Evolutionary conservation across 805 yeast genomes (phyloP).

Genomic region (Peterozyma xylosa): DNA sequence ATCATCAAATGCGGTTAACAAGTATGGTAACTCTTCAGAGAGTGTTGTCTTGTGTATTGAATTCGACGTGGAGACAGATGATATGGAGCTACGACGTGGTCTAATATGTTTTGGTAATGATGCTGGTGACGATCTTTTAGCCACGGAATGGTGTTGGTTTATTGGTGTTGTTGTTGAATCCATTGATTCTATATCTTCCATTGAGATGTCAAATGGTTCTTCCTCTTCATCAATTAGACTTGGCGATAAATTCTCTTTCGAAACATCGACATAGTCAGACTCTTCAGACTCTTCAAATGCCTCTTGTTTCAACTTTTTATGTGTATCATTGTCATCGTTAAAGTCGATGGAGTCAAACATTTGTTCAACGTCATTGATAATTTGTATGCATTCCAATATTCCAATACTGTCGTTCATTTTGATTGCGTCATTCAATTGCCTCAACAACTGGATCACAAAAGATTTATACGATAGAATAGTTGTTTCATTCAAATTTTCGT

Average conservation of each 20-base stretch:
- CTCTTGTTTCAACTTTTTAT: not conserved
- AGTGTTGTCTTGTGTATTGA: constrained; percentile 43
- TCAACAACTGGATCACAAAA: constrained; percentile 50
- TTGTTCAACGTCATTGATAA: constrained; percentile 62
- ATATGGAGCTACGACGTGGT: constrained; percentile 4
- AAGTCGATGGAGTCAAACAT: constrained; percentile 56
- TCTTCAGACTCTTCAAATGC: not conserved
- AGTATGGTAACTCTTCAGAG: constrained; percentile 56
- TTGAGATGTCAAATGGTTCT: not conserved
- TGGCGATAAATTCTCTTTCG: constrained; percentile 2
- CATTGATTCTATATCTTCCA: not conserved
- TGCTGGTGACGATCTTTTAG: constrained; percentile 1
- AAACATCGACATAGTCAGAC: too few species aligned
- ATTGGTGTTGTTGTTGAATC: not conserved
- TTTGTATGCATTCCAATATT: constrained; percentile 60
- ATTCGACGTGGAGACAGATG: constrained; percentile 21
- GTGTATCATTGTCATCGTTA: constrained; percentile 8
- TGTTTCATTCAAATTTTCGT: constrained; percentile 25
- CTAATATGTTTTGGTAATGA: not conserved
- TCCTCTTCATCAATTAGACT: constrained; percentile 8
- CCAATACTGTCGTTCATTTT: constrained; percentile 45
- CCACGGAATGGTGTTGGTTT: not conserved
- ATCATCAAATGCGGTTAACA: constrained; percentile 60
- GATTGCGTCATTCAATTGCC: constrained; percentile 50
- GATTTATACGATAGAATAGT: constrained; percentile 44